Base-by-base conservation (phyloP, 2,329 filamentous ascomycete species). In the Chaetomium sp. region DNA sequence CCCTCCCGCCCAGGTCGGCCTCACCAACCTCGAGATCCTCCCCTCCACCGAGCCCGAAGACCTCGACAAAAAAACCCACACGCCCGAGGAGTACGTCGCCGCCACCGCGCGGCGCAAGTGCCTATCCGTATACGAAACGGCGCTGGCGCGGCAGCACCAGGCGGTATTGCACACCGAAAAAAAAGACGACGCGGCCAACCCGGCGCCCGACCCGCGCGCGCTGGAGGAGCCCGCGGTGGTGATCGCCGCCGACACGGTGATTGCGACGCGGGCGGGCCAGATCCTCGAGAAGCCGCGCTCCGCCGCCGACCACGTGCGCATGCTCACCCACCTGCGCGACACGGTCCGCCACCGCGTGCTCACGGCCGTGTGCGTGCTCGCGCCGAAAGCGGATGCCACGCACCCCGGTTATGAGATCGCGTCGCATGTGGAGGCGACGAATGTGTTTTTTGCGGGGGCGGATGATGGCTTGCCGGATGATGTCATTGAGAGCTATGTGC, bases 211-310 rank as follows among this genome's bases (percentile, higher is more conserved):
- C 51, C 64, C 50, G 16, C 60, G 60, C 31, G 16, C 47, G 8
- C 56, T 25, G n/a, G 78, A 74, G 13, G 95, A 97, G 70, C 93
- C 93, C 0, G 89, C 87, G 7, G 82, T 98, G 19, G 92, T 98
- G 64, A 89, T 98, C 65, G 88, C 93, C 0, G 94, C 94, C 42
- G 94, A 98, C 76, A 98, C 95, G 0, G 83, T 99, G 63, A 91
- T 99, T 67, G 90, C 95, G 16, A 89, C 87, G 10, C 83, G 86
- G 12, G 80, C 85, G 49, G 93, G 93, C 0, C 82, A 85, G 60
- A 92, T 99, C 60, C 80, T 99, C 2, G 95, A 99, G 82, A 99
- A 99, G 80, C 95, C 95, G 12, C 83, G 88, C 60, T 91, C 82
- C 67, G 91, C 94, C 77, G 85, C 84, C 6, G 89, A 96, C 50